Evolutionary conservation across 768 basidiomycete genomes (phyloP), one percentile per base, ranked within the genome.

Genomic region (Mycena capillaripes): DNA sequence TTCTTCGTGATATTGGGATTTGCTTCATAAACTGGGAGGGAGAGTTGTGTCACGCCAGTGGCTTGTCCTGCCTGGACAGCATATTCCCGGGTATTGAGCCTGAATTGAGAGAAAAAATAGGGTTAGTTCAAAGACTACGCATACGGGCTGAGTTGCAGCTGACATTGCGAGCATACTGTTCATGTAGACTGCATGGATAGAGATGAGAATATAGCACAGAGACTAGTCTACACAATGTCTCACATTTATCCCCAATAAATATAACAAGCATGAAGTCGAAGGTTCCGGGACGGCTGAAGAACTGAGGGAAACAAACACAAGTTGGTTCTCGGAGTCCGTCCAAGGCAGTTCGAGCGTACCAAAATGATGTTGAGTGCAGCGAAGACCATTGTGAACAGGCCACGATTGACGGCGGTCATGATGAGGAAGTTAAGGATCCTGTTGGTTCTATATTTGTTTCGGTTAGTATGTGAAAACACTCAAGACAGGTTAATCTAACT

Each of bases 361-460:
- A 68, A 27, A 36, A 68, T 59, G 8, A 68, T 60, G n/a, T 68
- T 58, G 30, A 68, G 30, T 30, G 57, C 44, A 8, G 66, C 66
- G 32, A 68, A 68, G 42, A 66, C 57, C 1, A 57, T 46, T 4
- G 65, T 66, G 38, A 25, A 66, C 17, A 42, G 53, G 14, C 65
- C 66, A 4, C 66, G 57, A 48, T 68, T 68, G n/a, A 68, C 21
- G 2, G 66, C 66, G 30, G 66, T 68, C 66, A 68, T 58, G 42
- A 68, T 58, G 42, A 68, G 56, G 57, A 68, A 68, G 46, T 67
- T 67, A 4, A 67, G 52, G n/a, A 67, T 48, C 30, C 32, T 56
- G 36, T 67, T 67, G 3, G 66, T 48, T n/a, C 46, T 48, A n/a
- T 25, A 23, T 46, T 46, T 1, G 21, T 17, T 16, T 21, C 44